Percentiles rank a stretch among this genome's conserved stretches.
Conservation (phyloP, 805 yeast genomes). For the Ogataea corticis region DNA sequence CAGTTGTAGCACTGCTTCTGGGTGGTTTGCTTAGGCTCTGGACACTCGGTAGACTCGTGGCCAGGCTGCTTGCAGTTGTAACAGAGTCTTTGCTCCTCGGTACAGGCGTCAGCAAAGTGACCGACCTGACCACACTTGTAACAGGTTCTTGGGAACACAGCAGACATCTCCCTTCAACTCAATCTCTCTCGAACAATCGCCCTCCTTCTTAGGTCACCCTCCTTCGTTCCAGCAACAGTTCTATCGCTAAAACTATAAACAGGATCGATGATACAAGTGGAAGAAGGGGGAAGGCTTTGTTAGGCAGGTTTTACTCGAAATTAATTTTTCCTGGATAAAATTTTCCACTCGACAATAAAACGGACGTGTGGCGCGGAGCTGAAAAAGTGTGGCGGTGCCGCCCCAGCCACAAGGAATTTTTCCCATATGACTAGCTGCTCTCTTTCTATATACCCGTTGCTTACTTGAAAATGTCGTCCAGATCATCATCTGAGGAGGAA, state of each 20-base stretch:
- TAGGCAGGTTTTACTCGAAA: neutral
- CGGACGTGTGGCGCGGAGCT: neutral
- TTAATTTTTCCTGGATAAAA: conserved; percentile 7
- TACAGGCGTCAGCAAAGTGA: conserved; percentile 86
- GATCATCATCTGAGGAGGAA: conserved; percentile 6
- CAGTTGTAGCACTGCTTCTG: conserved; percentile 92
- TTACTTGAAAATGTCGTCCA: conserved; percentile 7
- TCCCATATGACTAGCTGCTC: no score
- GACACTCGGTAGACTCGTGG: conserved; percentile 86
- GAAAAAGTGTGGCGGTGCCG: neutral
- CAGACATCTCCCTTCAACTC: conserved; percentile 24
- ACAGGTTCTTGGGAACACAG: conserved; percentile 63
- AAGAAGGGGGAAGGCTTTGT: neutral
- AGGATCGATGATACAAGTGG: conserved; percentile 1
- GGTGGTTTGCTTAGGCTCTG: conserved; percentile 81
- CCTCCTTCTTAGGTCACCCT: conserved; percentile 6
- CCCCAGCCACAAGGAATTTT: neutral
- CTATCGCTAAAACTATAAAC: conserved; percentile 5
- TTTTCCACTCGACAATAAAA: conserved; percentile 1
- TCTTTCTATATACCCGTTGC: neutral
- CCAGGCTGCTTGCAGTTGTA: conserved; percentile 92
- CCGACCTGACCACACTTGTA: conserved; percentile 92
- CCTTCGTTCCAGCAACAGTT: conserved; percentile 8
- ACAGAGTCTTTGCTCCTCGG: conserved; percentile 81
- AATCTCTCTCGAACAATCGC: conserved; percentile 1